Evolutionary conservation across 2,329 filamentous ascomycete species (phyloP).

Genomic region (Graphiopsis chlorocephala): DNA sequence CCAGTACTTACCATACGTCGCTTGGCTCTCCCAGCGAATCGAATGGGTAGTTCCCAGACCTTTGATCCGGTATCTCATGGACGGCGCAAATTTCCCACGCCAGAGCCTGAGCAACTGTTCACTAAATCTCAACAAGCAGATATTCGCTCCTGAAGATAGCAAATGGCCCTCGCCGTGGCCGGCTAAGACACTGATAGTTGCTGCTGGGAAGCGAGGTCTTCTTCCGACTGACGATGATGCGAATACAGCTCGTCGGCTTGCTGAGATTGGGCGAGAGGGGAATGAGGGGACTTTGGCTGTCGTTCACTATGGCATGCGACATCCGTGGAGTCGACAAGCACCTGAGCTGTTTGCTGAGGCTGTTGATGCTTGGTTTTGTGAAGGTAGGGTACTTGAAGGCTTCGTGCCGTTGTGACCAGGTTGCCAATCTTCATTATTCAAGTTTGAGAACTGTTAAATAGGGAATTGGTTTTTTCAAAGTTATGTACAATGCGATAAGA

Average conservation of each 20-base stretch:
- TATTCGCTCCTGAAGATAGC: conserved; percentile 13
- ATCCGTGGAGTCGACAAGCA: conserved; percentile 29
- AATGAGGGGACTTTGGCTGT: conserved; percentile 24
- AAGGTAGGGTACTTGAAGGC: not conserved
- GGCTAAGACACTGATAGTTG: conserved; percentile 27
- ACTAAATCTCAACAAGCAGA: conserved; percentile 19
- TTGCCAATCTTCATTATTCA: too few species aligned
- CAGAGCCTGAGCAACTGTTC: conserved; percentile 9
- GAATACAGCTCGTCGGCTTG: conserved; percentile 21
- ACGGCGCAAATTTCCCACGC: conserved; percentile 22
- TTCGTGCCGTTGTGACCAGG: not conserved
- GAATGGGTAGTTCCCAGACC: conserved; percentile 20
- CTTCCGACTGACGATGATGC: conserved; percentile 26
- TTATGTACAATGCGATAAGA: not conserved
- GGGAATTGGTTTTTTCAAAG: not conserved
- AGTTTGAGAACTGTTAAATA: not conserved
- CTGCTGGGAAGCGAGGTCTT: conserved; percentile 26
- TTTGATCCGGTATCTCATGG: conserved; percentile 15
- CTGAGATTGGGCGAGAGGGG: conserved; percentile 20
- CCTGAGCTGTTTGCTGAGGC: conserved; percentile 25
- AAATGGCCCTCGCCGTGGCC: conserved; percentile 22
- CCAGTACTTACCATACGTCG: conserved; percentile 16
- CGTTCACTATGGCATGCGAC: conserved; percentile 24
- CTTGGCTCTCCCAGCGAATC: conserved; percentile 21
- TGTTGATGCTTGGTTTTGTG: not conserved